These are phyloP conservation scores for Saccharum hybrid DNA, from an alignment of 202 grass and related monocot species.

Conservation along the genomic window DNA sequence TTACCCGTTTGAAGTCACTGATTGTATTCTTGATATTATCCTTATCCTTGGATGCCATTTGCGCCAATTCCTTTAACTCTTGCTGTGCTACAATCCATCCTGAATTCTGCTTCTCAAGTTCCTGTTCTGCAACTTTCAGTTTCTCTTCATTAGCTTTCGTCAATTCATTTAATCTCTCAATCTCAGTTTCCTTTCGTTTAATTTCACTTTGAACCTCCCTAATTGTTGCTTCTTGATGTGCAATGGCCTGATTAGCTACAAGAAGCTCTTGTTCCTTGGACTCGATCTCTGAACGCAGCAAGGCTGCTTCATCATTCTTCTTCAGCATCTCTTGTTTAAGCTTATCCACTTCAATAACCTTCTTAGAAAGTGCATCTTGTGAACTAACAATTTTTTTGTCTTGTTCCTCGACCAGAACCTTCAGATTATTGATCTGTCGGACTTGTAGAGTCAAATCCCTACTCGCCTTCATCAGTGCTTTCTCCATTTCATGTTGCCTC, in stretches of 20 bases:
- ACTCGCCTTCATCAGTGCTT: constrained; percentile 62
- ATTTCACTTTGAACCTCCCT: constrained; percentile 54
- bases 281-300: constrained; percentile 60
- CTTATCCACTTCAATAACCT: constrained; percentile 68
- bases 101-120: constrained; percentile 67
- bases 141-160: constrained; percentile 58
- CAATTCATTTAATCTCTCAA: constrained; percentile 63
- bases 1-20: constrained; percentile 68
- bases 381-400: constrained; percentile 57
- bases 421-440: constrained; percentile 71
- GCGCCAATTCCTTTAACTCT: constrained; percentile 70
- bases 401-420: constrained; percentile 62
- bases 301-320: constrained; percentile 61
- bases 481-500: constrained; percentile 71
- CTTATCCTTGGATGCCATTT: constrained; percentile 60
- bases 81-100: constrained; percentile 65
- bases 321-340: constrained; percentile 67
- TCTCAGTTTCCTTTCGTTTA: constrained; percentile 61
- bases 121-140: constrained; percentile 60
- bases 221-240: constrained; percentile 59
- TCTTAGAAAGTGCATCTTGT: constrained; percentile 60
- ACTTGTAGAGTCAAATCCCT: constrained; percentile 64
- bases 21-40: constrained; percentile 55
- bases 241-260: constrained; percentile 52
- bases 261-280: constrained; percentile 60